A percentile compares a stretch with the other conserved stretches of the same genome.
Evolutionary conservation across 2,329 filamentous ascomycete species (phyloP).

Genomic region (Fusarium secorum): DNA sequence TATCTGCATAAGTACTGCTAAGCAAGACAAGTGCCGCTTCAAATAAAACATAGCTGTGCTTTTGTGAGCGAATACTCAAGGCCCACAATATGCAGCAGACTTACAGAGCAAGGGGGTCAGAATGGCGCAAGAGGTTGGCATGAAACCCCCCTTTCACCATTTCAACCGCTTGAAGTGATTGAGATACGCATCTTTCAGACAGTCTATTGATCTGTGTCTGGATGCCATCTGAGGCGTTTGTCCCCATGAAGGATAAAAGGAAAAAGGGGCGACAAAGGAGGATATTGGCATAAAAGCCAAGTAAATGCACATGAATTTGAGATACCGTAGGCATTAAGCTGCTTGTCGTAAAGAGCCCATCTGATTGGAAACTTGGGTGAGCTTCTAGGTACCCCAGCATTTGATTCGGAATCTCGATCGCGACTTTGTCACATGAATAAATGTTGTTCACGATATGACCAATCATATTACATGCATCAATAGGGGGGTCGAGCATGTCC

Average conservation of each 20-base stretch:
- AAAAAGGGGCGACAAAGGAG: conserved; percentile 72
- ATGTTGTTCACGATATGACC: conserved; percentile 66
- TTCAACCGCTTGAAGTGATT: conserved; percentile 53
- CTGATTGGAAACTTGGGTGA: conserved; percentile 58
- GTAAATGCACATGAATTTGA: conserved; percentile 68
- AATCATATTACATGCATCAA: conserved; percentile 65
- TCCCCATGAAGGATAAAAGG: conserved; percentile 61
- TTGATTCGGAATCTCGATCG: conserved; percentile 63
- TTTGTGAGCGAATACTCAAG: background rate
- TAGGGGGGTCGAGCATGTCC: conserved; percentile 60
- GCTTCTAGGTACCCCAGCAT: conserved; percentile 56
- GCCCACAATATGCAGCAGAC: conserved; percentile 35
- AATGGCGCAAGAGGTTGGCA: conserved; percentile 55
- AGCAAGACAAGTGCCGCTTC: conserved; percentile 62
- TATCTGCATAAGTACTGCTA: conserved; percentile 63
- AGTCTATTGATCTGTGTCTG: conserved; percentile 53
- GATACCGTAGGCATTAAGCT: conserved; percentile 58
- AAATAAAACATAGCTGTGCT: conserved; percentile 63
- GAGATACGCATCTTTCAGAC: conserved; percentile 50
- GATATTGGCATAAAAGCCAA: conserved; percentile 69
- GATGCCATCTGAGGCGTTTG: background rate
- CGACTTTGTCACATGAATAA: conserved; percentile 67
- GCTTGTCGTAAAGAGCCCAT: background rate
- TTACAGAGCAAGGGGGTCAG: conserved; percentile 66
- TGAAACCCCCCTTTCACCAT: conserved; percentile 56